Evolutionary conservation across 106 monocot species (phyloP), one percentile per base, ranked within the genome.

Genomic region (Cymbidium sinense): DNA sequence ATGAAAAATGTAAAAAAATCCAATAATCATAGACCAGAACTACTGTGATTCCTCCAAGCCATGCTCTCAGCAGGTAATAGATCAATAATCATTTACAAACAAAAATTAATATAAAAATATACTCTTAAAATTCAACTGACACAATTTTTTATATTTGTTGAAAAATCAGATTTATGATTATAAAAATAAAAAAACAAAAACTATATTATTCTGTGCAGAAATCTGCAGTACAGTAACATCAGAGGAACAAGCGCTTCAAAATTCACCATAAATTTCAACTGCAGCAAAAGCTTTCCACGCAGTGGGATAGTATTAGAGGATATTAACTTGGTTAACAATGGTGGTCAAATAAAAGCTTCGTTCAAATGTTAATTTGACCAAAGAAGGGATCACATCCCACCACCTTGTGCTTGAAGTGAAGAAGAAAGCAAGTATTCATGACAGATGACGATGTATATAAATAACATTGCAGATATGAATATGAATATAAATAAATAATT

Each of bases 21-120:
- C 96, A 1, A 88, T 93, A 73, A 88, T 96, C 81, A 96, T 96
- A n/a, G 84, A 93, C 43, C 93, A 96, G 52, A 86, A 82, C 81
- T 96, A 96, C 64, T 91, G 96, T 20, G 91, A 89, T 81, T 93
- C 89, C 37, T 65, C 8, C 6, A 81, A 25, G 36, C 91, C 89
- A 33, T 96, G 91, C 50, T 1, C 79, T 4, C 50, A 85, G 30
- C 87, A 91, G 81, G 96, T 96, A 81, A 30, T 39, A n/a, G 34
- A 13, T 34, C 25, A 43, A 74, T 47, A 12, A 47, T 11, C 2
- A 47, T 2, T 47, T 13, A 2, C 47, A 13, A 47, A 47, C 15
- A 11, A 13, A 10, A 47, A 13, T 13, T 47, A 47, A 47, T 13
- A 18, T 71, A 17, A 34, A 54, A 5, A 3, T 54, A n/a, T 20